Conservation (phyloP, 352 stramenopile genomes). For the Phytophthora chlamydospora region DNA sequence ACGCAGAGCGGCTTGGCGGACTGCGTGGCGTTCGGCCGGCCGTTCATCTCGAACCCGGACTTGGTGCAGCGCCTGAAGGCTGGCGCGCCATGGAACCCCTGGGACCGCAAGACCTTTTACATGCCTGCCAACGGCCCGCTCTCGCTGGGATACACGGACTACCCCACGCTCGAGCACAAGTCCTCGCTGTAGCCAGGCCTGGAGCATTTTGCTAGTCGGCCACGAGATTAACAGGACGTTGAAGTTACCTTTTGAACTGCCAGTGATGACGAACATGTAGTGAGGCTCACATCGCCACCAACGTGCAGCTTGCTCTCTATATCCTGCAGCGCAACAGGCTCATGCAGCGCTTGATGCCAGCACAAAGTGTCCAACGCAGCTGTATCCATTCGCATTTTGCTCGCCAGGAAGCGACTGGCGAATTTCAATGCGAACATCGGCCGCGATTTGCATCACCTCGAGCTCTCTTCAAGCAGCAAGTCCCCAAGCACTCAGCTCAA, state of each 20-base stretch:
- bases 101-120: constrained; percentile 48
- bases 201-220: constrained; percentile 3
- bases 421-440: constrained; percentile 13
- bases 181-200: constrained; percentile 19
- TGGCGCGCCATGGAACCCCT: constrained; percentile 44
- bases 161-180: constrained; percentile 49
- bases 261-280: background rate
- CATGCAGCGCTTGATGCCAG: background rate
- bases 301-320: too few species aligned
- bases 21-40: constrained; percentile 60
- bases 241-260: constrained; percentile 8
- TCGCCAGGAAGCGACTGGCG: constrained; percentile 1
- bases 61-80: constrained; percentile 53
- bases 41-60: constrained; percentile 78
- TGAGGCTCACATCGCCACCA: too few species aligned
- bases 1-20: constrained; percentile 47
- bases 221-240: background rate
- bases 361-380: constrained; percentile 14
- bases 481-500: background rate
- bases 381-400: constrained; percentile 5
- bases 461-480: constrained; percentile 5
- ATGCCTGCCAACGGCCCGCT: constrained; percentile 32
- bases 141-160: constrained; percentile 53
- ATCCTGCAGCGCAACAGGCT: too few species aligned
- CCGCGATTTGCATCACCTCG: background rate